Base-by-base conservation (phyloP, 2,329 filamentous ascomycete species). In the Sporothrix luriei region DNA sequence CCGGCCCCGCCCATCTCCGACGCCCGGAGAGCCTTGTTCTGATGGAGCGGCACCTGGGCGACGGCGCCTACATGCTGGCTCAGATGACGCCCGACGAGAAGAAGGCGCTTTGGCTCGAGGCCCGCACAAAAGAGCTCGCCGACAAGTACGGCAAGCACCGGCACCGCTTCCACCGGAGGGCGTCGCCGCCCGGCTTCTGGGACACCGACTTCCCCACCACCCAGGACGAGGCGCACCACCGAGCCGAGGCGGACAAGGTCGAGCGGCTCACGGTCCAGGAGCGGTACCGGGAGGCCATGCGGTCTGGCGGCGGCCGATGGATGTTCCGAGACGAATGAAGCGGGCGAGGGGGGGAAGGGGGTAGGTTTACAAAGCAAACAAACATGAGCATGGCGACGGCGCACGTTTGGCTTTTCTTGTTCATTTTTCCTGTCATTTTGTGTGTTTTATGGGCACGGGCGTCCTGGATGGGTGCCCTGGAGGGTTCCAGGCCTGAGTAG, bases 111-210 rank as follows among this genome's bases (percentile, higher is more conserved):
- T 85, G 97, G 78, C 74, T 93, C n/a, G 86, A 93, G 76, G 94
- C 94, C 14, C 90, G 90, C 76, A 90, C 88, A 0, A 86, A 88
- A 76, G 83, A 89, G 64, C 81, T 96, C 72, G 91, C 94, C 1
- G 89, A 94, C 75, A 85, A 87, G 72, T 88, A 87, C 77, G 93
- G 93, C 6, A 92, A 85, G 76, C 94, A 97, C 79, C 85, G 91
- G 69, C 87, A 94, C 74, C 84, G 88, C 38, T 93, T 90, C 78
- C 86, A 89, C 71, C 86, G 93, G 66, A 84, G 87, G 72, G 83
- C 82, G 57, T 92, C 91, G 11, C 94, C 95, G 14, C 92, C 93
- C 1, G 94, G 93, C 0, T 98, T 92, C 77, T 99, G 95, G 95
- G 85, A 92, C 68, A 86, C 90, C 1, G 94, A 97, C 74, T 97